Percentiles rank a stretch among this genome's conserved stretches.
These are phyloP conservation scores for Harrya chromipes DNA, from an alignment of 768 basidiomycete species.

Conservation along the genomic window DNA sequence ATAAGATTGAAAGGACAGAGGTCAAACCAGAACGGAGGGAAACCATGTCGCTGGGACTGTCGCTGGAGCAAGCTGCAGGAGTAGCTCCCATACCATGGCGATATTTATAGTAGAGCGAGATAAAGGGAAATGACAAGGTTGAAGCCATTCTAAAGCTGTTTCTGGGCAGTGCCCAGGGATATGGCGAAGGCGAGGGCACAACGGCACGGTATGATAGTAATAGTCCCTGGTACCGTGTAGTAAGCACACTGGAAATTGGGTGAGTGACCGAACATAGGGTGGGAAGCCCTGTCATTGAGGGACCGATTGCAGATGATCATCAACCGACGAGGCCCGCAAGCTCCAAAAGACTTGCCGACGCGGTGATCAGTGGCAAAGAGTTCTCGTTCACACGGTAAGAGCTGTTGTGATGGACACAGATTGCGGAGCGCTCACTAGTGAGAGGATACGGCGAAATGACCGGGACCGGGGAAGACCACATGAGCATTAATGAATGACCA, in stretches of 20 bases:
- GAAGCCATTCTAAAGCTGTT: background rate
- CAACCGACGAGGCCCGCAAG: background rate
- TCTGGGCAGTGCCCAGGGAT: background rate
- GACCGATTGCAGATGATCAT: background rate
- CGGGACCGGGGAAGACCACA: background rate
- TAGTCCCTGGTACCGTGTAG: background rate
- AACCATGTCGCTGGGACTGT: conserved; percentile 12
- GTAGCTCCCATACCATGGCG: background rate
- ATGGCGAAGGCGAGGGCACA: background rate
- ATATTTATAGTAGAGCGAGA: conserved; percentile 15
- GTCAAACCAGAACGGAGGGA: conserved; percentile 8
- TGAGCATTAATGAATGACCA: background rate
- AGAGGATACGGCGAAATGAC: background rate
- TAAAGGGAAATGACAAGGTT: background rate
- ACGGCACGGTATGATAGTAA: background rate
- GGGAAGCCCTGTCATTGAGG: background rate
- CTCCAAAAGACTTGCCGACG: background rate
- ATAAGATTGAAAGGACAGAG: conserved; percentile 3
- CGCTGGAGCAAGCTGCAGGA: background rate
- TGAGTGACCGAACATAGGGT: background rate
- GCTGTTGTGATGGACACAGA: background rate
- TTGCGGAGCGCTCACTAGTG: background rate
- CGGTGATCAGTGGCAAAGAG: background rate
- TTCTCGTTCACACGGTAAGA: background rate
- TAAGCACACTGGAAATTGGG: background rate